Base-by-base conservation (phyloP, 78 protist genomes). In the Speleostelium caveatum region DNA sequence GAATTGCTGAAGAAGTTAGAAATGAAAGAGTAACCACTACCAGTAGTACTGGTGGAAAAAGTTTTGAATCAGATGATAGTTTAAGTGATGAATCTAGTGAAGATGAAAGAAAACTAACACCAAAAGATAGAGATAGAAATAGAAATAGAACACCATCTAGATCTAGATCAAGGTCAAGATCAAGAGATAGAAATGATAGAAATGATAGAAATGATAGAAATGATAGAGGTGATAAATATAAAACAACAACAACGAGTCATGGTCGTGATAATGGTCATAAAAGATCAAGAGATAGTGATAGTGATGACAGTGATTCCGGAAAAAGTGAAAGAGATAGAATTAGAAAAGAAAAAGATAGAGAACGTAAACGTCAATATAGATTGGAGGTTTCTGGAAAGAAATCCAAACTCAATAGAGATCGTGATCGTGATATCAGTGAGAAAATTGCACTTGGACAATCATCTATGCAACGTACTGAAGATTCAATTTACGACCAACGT, bases 341-440 rank as follows among this genome's bases (percentile, higher is more conserved):
- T 41, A 76, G 96, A 75, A 21, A 32, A n/a, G 95, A 80, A 75
- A 74, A 93, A 62, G 63, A 91, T 66, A 39, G 73, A 33, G 88
- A 75, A n/a, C 32, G 86, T 17, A 83, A 94, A 41, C 59, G 94
- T 36, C 79, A 65, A 38, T 59, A 92, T 26, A 71, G 96, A 53
- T 30, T 60, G 35, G 93, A 94, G 38, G 93, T 74, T 24, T 28
- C 85, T 58, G 93, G 92, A 38, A 88, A 94, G 73, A 94, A 68
- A 65, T 66, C 75, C 17, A 53, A 53, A 67, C 12, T 58, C 16
- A 38, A 39, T 2, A 88, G 97, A 26, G 96, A 95, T 32, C 60
- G 42, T 30, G 98, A 97, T 62, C 95, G 99, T 42, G 99, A 98
- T 90, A 71, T 97, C 32, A 55, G 92, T 35, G 99, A 98, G 86